Base-by-base conservation (phyloP, 345 rosid genomes). In the Carallia brachiata region DNA sequence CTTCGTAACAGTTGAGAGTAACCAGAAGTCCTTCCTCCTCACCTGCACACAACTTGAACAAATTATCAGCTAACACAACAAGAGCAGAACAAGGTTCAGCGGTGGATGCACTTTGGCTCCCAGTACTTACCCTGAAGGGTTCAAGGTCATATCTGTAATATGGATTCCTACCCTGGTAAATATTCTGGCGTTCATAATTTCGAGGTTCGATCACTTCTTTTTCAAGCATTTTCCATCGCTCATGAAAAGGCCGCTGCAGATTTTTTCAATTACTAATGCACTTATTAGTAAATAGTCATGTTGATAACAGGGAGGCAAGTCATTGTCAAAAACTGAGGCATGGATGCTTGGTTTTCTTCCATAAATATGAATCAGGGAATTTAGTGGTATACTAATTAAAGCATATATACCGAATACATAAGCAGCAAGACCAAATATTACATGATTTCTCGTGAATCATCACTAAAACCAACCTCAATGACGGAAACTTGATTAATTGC, bases 21-120 rank as follows among this genome's bases (percentile, higher is more conserved):
- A 64, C 99, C 99, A 95, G 79, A 95, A 95, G 75, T 90, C 99
- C 81, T 95, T 95, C 82, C 97, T 89, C 72, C 99, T 88, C 65
- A 95, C 99, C 99, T 95, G 84, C 47, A 68, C 75, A 65, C 62
- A 62, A 61, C 36, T 62, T 59, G 28, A 64, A 47, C 44, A 76
- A 71, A 66, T 52, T 72, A 64, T n/a, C 31, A 68, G 39, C 63
- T 54, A 77, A 74, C 62, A 67, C 58, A 69, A 47, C 19, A 53
- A 56, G n/a, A 53, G 15, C 13, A 32, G 63, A 63, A 50, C 47
- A n/a, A n/a, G 18, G 17, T 55, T 36, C n/a, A 52, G 56, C 48
- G 23, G 23, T 56, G 59, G 27, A 69, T n/a, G 27, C 5, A 36
- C 27, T 65, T 65, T 50, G 39, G 47, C 59, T 60, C 58, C 37